Conservation (phyloP, 148 eudicot genomes). For the Fagopyrum tataricum region DNA sequence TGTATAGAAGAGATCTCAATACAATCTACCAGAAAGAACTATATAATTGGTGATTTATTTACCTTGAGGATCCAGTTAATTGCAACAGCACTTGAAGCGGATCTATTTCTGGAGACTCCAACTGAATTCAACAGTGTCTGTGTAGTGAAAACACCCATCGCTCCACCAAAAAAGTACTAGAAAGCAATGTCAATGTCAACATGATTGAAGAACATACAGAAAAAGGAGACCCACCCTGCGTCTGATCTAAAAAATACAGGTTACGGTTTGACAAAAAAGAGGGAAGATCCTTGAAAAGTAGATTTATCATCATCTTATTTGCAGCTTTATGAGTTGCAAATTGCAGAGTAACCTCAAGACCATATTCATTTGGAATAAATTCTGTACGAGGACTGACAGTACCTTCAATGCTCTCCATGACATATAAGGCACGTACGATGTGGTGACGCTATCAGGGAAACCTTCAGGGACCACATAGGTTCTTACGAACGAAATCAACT, state of each 20-base stretch:
- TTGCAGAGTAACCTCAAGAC: neutral
- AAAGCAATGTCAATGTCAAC: slow-evolving; percentile 14
- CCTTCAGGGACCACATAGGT: slow-evolving; percentile 99
- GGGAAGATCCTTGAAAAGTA: slow-evolving; percentile 1
- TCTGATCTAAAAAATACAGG: neutral
- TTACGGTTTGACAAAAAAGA: neutral
- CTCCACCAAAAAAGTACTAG: slow-evolving; percentile 98
- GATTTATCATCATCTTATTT: neutral
- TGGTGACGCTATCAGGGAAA: slow-evolving; percentile 84
- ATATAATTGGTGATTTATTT: slow-evolving; percentile 14
- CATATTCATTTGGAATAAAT: neutral
- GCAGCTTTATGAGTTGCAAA: neutral
- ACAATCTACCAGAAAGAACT: neutral
- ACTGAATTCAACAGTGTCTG: slow-evolving; percentile 79
- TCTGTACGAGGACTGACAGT: slow-evolving; percentile 1
- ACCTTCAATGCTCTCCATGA: slow-evolving; percentile 99
- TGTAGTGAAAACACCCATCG: slow-evolving; percentile 97
- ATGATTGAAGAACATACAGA: slow-evolving; percentile 12
- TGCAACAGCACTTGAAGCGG: slow-evolving; percentile 88
- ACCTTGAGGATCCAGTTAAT: slow-evolving; percentile 99
- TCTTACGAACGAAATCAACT: slow-evolving; percentile 66
- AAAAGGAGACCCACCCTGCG: neutral
- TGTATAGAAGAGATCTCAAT: neutral
- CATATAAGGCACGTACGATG: slow-evolving; percentile 98
- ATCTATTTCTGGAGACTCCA: slow-evolving; percentile 64